Percentiles rank a stretch among this genome's conserved stretches.
These are phyloP conservation scores for Firmiana major DNA, from an alignment of 345 rosid genomes.

Conservation along the genomic window DNA sequence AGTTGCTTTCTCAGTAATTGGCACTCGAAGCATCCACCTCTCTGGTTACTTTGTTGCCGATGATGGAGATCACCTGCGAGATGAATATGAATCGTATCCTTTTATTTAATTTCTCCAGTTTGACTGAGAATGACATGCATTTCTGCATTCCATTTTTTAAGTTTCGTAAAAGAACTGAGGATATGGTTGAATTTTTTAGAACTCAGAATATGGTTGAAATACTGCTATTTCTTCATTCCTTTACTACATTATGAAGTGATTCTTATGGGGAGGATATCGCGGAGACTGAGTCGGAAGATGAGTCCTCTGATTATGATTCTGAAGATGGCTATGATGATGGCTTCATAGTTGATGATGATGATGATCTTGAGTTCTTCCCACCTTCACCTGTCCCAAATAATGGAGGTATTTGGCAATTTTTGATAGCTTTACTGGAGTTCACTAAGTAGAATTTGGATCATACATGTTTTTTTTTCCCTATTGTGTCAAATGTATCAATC, in stretches of 20 bases:
- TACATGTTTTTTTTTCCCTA: neutral
- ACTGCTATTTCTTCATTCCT: constrained; percentile 18
- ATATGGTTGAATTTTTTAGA: neutral
- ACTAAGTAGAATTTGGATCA: neutral
- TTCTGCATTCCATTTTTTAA: neutral
- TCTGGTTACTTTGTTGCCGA: constrained; percentile 68
- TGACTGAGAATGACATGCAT: neutral
- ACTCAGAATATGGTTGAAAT: neutral
- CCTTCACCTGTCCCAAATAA: constrained; percentile 49
- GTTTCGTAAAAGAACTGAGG: neutral
- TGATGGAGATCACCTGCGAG: constrained; percentile 44
- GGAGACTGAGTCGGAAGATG: constrained; percentile 48
- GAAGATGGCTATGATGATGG: constrained; percentile 36
- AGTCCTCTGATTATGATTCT: constrained; percentile 57
- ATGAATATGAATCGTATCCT: constrained; percentile 83
- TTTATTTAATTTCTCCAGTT: neutral
- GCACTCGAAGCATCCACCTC: constrained; percentile 75
- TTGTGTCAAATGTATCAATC: neutral
- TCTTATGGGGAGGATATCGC: constrained; percentile 56
- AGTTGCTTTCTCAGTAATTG: constrained; percentile 71
- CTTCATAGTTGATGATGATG: constrained; percentile 27
- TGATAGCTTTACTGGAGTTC: neutral
- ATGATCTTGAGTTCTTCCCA: constrained; percentile 28
- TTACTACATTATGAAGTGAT: constrained; percentile 46
- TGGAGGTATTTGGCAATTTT: constrained; percentile 54